These are phyloP conservation scores for Gynandropsis gynandra DNA, from an alignment of 345 rosid species.

Conservation along the genomic window DNA sequence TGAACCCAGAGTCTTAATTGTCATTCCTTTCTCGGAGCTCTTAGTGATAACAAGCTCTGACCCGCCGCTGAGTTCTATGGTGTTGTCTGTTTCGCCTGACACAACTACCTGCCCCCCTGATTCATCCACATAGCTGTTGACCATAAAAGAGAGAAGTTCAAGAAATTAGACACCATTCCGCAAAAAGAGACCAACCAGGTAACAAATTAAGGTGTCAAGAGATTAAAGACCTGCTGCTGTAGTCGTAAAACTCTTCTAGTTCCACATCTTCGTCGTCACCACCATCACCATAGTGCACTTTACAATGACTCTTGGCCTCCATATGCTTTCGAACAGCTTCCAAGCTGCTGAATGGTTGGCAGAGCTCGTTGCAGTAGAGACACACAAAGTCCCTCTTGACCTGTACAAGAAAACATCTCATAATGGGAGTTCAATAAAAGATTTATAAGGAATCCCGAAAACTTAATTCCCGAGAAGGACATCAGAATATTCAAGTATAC, in stretches of 20 bases:
- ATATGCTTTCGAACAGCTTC: slow-evolving; percentile 98
- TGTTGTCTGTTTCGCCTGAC: slow-evolving; percentile 44
- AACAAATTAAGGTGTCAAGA: neutral
- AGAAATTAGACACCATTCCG: slow-evolving; percentile 3
- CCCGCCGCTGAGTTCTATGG: slow-evolving; percentile 63
- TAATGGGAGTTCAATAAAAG: neutral
- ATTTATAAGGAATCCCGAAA: slow-evolving; percentile 3
- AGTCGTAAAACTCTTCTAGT: slow-evolving; percentile 91
- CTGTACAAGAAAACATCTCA: slow-evolving; percentile 33
- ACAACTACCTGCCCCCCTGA: slow-evolving; percentile 68
- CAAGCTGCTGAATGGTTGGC: slow-evolving; percentile 70
- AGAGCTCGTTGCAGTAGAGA: slow-evolving; percentile 72
- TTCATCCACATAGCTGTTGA: slow-evolving; percentile 67
- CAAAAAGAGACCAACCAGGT: neutral
- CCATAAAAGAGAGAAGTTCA: slow-evolving; percentile 12
- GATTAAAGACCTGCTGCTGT: slow-evolving; percentile 66
- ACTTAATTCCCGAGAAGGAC: slow-evolving; percentile 1
- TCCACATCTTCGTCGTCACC: slow-evolving; percentile 90
- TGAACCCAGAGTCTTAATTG: slow-evolving; percentile 69
- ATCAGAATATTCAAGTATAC: slow-evolving; percentile 26
- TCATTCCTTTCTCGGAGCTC: slow-evolving; percentile 37
- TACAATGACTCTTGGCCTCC: slow-evolving; percentile 92
- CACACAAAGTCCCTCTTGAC: slow-evolving; percentile 83
- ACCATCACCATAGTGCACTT: slow-evolving; percentile 85
- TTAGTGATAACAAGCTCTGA: slow-evolving; percentile 78